phyloP scores from a whole-genome alignment of 768 basidiomycete species.

The Fibroporia radiculosa region DNA sequence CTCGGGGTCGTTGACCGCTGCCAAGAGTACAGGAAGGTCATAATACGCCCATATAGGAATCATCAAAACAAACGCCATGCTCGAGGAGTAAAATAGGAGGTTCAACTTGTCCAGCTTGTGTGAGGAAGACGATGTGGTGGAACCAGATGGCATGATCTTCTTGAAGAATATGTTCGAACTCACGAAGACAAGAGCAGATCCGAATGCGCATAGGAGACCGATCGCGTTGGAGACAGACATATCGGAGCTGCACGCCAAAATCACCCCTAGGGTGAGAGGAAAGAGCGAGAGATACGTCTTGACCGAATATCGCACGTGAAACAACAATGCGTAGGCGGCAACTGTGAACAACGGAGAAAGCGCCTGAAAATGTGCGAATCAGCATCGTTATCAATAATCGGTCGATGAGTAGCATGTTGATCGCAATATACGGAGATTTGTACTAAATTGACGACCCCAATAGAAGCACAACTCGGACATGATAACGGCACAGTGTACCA shows the following conservation, averaged over 20 bases:
- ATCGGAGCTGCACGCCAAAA: constrained; percentile 95
- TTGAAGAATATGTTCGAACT: constrained; percentile 99
- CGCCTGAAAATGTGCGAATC: constrained; percentile 52
- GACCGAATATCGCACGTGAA: constrained; percentile 87
- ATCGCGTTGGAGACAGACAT: constrained; percentile 77
- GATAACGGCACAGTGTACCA: no score
- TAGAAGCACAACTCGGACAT: no score
- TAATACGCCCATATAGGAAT: constrained; percentile 90
- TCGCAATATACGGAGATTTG: no score
- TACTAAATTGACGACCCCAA: no score
- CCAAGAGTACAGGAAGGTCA: constrained; percentile 68
- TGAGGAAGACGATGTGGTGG: constrained; percentile 33
- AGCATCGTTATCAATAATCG: no score
- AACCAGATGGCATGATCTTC: constrained; percentile 79
- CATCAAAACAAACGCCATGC: constrained; percentile 94
- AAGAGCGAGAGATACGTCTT: constrained; percentile 89
- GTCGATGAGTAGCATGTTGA: no score
- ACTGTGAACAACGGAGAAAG: constrained; percentile 97
- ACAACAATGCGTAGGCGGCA: constrained; percentile 87
- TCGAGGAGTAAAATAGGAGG: constrained; percentile 86
- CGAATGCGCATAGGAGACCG: constrained; percentile 93
- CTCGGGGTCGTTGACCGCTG: constrained; percentile 30
- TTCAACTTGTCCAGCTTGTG: constrained; percentile 97
- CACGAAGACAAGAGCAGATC: constrained; percentile 94
- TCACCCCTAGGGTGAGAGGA: constrained; percentile 94